phyloP scores from a whole-genome alignment of 805 yeast genomes.

The Candida nitratophila region DNA sequence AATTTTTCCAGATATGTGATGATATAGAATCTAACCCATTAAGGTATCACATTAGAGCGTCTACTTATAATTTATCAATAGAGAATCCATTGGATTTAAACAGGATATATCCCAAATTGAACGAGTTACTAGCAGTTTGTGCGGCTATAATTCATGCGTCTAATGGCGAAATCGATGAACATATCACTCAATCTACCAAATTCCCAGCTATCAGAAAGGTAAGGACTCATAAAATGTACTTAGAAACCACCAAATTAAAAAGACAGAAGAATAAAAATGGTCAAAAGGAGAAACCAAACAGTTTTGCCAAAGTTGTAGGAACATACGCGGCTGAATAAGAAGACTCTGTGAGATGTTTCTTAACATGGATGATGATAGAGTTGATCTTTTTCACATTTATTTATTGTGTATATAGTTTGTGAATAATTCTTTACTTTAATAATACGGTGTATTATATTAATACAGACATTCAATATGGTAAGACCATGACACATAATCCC shows the following conservation, averaged over 20 bases:
- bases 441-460: no score
- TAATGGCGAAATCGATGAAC: constrained; percentile 9
- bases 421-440: no score
- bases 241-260: background rate
- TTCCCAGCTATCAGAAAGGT: constrained; percentile 11
- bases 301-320: background rate
- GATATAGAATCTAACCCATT: constrained; percentile 42
- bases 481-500: no score
- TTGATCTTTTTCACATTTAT: no score
- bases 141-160: constrained; percentile 17
- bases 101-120: constrained; percentile 8
- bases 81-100: constrained; percentile 9
- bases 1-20: constrained; percentile 34
- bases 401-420: no score
- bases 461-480: no score
- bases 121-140: constrained; percentile 10
- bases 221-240: constrained; percentile 2
- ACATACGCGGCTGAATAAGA: background rate
- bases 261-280: background rate
- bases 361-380: background rate
- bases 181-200: constrained; percentile 13
- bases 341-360: background rate
- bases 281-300: background rate
- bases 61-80: constrained; percentile 11
- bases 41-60: constrained; percentile 37